Evolutionary conservation across 2,329 filamentous ascomycete species (phyloP).

Genomic region (Penicillium italicum): DNA sequence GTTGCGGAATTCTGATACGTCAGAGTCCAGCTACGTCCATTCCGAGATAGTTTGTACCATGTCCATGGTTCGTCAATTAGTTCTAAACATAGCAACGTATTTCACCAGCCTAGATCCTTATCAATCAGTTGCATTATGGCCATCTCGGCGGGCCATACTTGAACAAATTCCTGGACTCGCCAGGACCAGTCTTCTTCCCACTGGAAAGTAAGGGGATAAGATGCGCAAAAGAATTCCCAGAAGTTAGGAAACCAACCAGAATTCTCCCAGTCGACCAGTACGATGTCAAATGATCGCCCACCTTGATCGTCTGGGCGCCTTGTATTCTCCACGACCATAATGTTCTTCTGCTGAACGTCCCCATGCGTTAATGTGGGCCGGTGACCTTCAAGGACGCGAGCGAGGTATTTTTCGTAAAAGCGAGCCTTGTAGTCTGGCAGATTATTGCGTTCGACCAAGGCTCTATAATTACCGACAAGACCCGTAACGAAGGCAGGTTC

Average conservation of each 20-base stretch:
- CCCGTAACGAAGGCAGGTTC: slow-evolving; percentile 27
- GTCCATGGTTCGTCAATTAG: no score
- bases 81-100: no score
- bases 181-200: slow-evolving; percentile 31
- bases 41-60: no score
- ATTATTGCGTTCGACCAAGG: slow-evolving; percentile 18
- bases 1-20: no score
- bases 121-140: slow-evolving; percentile 29
- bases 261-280: slow-evolving; percentile 29
- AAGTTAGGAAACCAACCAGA: slow-evolving; percentile 29
- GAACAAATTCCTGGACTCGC: slow-evolving; percentile 27
- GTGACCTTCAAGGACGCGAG: slow-evolving; percentile 26
- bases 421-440: slow-evolving; percentile 26
- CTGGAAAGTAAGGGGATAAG: slow-evolving; percentile 14
- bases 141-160: slow-evolving; percentile 29
- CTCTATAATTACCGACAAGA: slow-evolving; percentile 25
- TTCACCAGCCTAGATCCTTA: slow-evolving; percentile 13
- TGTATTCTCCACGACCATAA: slow-evolving; percentile 23
- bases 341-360: slow-evolving; percentile 30
- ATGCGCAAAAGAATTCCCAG: slow-evolving; percentile 30
- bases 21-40: no score
- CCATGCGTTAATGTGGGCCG: slow-evolving; percentile 31
- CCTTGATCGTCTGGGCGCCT: slow-evolving; percentile 19
- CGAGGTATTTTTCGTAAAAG: slow-evolving; percentile 28
- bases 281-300: slow-evolving; percentile 28